These are phyloP conservation scores for Cerrena zonata DNA, from an alignment of 1,284 basidiomycete species.

Conservation along the genomic window DNA sequence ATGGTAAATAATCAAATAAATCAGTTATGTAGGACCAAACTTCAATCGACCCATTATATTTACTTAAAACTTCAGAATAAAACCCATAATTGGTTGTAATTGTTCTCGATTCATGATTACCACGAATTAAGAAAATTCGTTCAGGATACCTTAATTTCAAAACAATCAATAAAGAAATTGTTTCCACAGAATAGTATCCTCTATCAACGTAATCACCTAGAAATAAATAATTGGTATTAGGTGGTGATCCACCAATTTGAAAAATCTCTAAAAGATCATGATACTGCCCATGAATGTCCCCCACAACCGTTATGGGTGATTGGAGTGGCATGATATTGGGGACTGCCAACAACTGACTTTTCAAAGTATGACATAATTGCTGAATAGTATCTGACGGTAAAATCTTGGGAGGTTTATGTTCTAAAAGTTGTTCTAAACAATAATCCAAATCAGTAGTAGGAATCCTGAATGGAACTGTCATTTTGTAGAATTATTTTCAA, in stretches of 20 bases:
- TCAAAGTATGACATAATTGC: too few relatives aligned
- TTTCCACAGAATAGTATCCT: slow-evolving; percentile 99
- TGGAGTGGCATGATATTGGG: slow-evolving; percentile 97
- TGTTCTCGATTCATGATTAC: slow-evolving; percentile 98
- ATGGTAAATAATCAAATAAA: slow-evolving; percentile 94
- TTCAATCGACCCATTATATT: slow-evolving; percentile 99
- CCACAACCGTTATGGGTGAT: slow-evolving; percentile 95
- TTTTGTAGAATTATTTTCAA: too few relatives aligned
- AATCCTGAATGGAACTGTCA: too few relatives aligned
- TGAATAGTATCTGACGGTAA: too few relatives aligned
- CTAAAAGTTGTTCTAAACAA: too few relatives aligned
- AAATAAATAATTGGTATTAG: slow-evolving; percentile 99
- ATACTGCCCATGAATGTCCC: slow-evolving; percentile 99
- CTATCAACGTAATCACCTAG: slow-evolving; percentile 99
- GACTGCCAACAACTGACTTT: too few relatives aligned
- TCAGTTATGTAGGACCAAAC: slow-evolving; percentile 99
- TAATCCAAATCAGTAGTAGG: too few relatives aligned
- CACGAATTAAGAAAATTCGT: slow-evolving; percentile 94
- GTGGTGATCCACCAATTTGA: slow-evolving; percentile 97
- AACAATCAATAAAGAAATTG: slow-evolving; percentile 95
- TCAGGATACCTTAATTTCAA: slow-evolving; percentile 98
- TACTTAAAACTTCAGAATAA: slow-evolving; percentile 98
- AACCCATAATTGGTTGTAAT: slow-evolving; percentile 99
- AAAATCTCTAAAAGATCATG: slow-evolving; percentile 99
- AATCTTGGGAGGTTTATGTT: too few relatives aligned